Base-by-base conservation (phyloP, 805 yeast genomes). In the Metschnikowia continentalis region DNA sequence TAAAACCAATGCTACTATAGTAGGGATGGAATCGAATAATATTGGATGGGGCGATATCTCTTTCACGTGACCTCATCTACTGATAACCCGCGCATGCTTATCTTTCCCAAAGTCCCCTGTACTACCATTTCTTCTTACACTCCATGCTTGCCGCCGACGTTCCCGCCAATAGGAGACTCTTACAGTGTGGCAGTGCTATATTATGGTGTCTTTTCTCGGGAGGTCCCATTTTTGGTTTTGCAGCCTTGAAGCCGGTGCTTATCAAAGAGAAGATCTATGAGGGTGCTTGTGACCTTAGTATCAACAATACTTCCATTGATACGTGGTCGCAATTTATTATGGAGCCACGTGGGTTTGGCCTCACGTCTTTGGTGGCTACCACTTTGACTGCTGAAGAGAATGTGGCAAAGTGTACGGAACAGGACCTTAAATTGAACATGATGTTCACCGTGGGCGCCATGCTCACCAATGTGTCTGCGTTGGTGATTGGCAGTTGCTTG, bases 381-480 rank as follows among this genome's bases (percentile, higher is more conserved):
- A 39, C 51, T n/a, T 26, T 50, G 15, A 50, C 55, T 7, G 55
- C 62, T 5, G 61, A 61, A n/a, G 65, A 61, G 8, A 56, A 61
- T 4, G 63, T 62, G 13, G 77, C 80, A 17, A 68, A 71, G 59
- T 80, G 84, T 61, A 68, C 79, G 8, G 65, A 66, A 20, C 84
- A 80, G 62, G 84, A 80, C 60, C 67, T 80, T 62, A 78, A 76
- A 57, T 68, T 80, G 58, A 80, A 80, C 60, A 66, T 79, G 79
- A 79, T 80, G 78, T 80, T 80, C 64, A 79, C 83, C 1, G 78
- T 75, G 2, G 84, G 77, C 49, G 84, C 84, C 10, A 80, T 77
- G 35, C 61, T 79, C 39, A 80, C 84, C 43, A 80, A 80, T 60
- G 77, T 78, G 19, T 73, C 81, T 17, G 83, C 83, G 2, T 68